Base-by-base conservation (phyloP, 306 rosid genomes). In the Trifolium fragiferum region DNA sequence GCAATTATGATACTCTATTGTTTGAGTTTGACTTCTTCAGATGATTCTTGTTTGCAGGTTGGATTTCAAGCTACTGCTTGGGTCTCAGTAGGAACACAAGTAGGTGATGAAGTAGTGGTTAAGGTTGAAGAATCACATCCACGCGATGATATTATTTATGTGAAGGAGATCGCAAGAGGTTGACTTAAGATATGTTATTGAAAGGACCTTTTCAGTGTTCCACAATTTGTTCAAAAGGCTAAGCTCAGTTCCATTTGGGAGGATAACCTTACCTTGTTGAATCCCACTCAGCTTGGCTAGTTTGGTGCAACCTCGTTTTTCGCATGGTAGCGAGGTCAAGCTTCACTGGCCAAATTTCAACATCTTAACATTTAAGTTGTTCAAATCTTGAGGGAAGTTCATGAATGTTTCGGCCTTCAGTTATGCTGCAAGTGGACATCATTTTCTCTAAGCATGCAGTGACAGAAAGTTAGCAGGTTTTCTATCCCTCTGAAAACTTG, bases 101-200 rank as follows among this genome's bases (percentile, higher is more conserved):
- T 92, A 68, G 98, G 99, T 50, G 97, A 95, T 68, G 97, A 89
- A 85, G 81, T 92, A 76, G 33, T 62, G 76, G 98, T 95, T 65
- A 85, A 66, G 80, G 90, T 95, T 80, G 98, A 86, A 76, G 89
- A 87, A 72, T 87, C 97, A 78, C 89, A 89, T 86, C 97, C 98
- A 5, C 98, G 97, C 41, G 99, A 90, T 81, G 98, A 90, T 53
- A 44, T 86, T 44, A 78, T 95, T 73, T 81, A 73, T 68, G 84
- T 95, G 47, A 90, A 92, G 86, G 99, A 92, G 88, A 86, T 82
- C 47, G 33, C 78, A 58, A 78, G 69, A 87, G 76, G 68, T 64
- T 79, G 74, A 78, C 74, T 25, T 53, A 10, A 18, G 61, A 66
- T 70, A 70, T 61, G 61, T 59, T 33, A 62, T 55, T 21, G 16